These are phyloP conservation scores for Cicer chorassanicum DNA, from an alignment of 306 rosid species.

Conservation along the genomic window DNA sequence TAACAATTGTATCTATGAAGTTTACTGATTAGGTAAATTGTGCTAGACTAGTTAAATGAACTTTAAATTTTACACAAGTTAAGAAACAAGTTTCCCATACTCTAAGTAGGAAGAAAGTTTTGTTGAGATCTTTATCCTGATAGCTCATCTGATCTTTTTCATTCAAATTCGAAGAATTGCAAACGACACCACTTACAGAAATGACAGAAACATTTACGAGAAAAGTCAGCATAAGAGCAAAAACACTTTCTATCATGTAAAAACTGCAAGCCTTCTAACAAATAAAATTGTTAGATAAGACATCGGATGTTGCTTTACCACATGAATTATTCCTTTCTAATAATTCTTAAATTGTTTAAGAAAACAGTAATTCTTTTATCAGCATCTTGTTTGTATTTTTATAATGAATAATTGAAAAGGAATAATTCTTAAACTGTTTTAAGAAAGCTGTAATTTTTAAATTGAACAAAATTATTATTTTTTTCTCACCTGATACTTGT, in stretches of 20 bases:
- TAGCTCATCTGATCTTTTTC: conserved; percentile 75
- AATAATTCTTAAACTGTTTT: too few relatives aligned
- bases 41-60: neutral
- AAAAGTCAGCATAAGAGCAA: conserved; percentile 86
- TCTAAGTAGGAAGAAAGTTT: conserved; percentile 80
- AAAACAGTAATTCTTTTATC: too few relatives aligned
- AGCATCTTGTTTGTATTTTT: too few relatives aligned
- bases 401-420: too few relatives aligned
- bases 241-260: conserved; percentile 86
- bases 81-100: conserved; percentile 59
- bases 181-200: conserved; percentile 91
- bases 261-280: conserved; percentile 93
- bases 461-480: too few relatives aligned
- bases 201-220: conserved; percentile 81
- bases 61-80: conserved; percentile 25
- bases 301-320: conserved; percentile 32
- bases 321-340: conserved; percentile 15
- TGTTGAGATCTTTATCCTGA: conserved; percentile 83
- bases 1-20: neutral
- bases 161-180: conserved; percentile 71
- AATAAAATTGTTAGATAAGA: conserved; percentile 26
- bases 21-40: neutral
- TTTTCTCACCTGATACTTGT: too few relatives aligned
- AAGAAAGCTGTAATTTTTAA: too few relatives aligned
- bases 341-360: too few relatives aligned